Base-by-base conservation (phyloP, 169 alveolate species). In the Plasmodium relictum region DNA sequence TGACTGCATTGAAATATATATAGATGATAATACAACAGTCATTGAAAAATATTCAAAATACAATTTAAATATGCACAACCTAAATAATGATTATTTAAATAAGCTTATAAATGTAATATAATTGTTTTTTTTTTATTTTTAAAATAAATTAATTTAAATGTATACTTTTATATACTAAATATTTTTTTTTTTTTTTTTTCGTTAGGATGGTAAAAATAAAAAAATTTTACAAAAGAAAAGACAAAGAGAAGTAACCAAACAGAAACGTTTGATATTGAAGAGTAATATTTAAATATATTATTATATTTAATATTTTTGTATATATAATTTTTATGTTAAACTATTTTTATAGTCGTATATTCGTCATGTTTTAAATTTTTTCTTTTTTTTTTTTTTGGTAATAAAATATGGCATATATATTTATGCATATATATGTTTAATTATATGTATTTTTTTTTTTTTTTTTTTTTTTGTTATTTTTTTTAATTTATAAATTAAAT, bases 151-250 rank as follows among this genome's bases (percentile, higher is more conserved):
- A 16, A 10, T 42, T 37, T 66, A 66, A 12, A 41, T 14, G 10
- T 24, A 37, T 42, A 39, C 61, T n/a, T 44, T 18, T 50, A 41
- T 50, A 59, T 74, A 59, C 52, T 48, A 31, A 31, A 20, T 6
- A 24, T 22, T 3, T 45, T 12, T 45, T 61, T 69, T 22, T 24
- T 61, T 31, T 3, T 63, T 24, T 22, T 59, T 54, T 50, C 18
- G 69, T 12, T 61, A 80, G 90, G 90, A 80, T n/a, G 90, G 90
- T 31, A 80, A 80, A 80, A 80, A 80, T 68, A 80, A 80, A 65
- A 80, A 80, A 56, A 24, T 31, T 44, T 18, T 52, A 52, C 90
- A 80, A 71, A 80, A 54, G 22, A 80, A 80, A 68, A 80, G 45
- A 52, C 80, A 80, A 22, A 80, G 59, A 59, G 83, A 56, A 69